These are phyloP conservation scores for Penicillium crystallinum DNA, from an alignment of 495 filamentous ascomycete genomes.

Conservation along the genomic window DNA sequence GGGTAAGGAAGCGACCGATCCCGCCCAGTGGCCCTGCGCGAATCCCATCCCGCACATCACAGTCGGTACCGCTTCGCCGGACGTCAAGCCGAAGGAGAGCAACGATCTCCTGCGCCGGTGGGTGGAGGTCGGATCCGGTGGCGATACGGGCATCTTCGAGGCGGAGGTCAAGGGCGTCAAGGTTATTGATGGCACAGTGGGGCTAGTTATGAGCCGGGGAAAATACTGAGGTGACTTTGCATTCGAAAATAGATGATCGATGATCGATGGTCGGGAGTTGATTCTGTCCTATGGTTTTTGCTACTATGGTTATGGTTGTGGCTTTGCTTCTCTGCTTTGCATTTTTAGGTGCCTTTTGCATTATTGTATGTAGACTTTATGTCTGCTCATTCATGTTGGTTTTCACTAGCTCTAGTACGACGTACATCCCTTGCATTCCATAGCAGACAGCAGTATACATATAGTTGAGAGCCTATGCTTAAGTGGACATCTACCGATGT, in stretches of 20 bases:
- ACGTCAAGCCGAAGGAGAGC: constrained; percentile 88
- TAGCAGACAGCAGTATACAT: background rate
- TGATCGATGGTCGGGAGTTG: background rate
- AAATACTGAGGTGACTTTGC: constrained; percentile 12
- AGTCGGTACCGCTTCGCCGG: constrained; percentile 65
- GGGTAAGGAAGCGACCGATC: constrained; percentile 12
- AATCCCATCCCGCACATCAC: constrained; percentile 87
- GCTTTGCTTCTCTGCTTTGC: background rate
- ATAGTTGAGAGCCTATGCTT: background rate
- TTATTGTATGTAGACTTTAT: background rate
- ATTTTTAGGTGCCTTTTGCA: background rate
- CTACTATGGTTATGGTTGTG: background rate
- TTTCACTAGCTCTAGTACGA: background rate
- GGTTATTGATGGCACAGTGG: constrained; percentile 38
- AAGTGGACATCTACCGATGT: too few species aligned
- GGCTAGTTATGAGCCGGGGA: constrained; percentile 41
- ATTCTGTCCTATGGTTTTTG: background rate
- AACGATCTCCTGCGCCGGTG: constrained; percentile 75
- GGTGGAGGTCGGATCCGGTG: constrained; percentile 50
- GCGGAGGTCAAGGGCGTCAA: constrained; percentile 39
- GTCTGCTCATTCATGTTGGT: background rate
- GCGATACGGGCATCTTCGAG: constrained; percentile 45
- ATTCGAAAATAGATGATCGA: background rate
- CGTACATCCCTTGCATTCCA: background rate
- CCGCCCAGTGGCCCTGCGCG: constrained; percentile 54